These are phyloP conservation scores for Geranium rotundifolium DNA, from an alignment of 345 rosid species.

Conservation along the genomic window DNA sequence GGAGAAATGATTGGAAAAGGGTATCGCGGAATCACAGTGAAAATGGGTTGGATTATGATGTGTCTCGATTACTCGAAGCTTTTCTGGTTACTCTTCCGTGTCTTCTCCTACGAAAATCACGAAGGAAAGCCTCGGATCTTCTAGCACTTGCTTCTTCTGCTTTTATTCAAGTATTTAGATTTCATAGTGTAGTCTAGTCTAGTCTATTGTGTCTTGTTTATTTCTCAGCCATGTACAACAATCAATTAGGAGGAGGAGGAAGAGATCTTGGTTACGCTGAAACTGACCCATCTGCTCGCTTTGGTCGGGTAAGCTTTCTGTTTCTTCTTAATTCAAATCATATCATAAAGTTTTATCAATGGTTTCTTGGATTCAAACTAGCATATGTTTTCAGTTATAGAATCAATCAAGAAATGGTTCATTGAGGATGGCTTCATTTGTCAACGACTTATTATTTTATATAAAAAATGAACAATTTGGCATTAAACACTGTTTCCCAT, in stretches of 20 bases:
- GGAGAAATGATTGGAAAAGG: constrained; percentile 54
- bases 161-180: background rate
- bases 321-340: background rate
- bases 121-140: constrained; percentile 81
- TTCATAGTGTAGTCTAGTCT: too few relatives aligned
- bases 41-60: constrained; percentile 70
- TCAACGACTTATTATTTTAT: background rate
- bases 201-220: background rate
- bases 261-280: constrained; percentile 46
- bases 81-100: constrained; percentile 62
- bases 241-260: constrained; percentile 18
- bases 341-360: too few relatives aligned
- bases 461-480: background rate
- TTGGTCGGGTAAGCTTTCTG: constrained; percentile 64
- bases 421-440: background rate
- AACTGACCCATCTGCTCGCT: constrained; percentile 81
- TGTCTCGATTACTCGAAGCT: constrained; percentile 61
- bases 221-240: constrained; percentile 33
- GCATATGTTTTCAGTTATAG: too few relatives aligned
- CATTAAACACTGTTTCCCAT: background rate
- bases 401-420: background rate
- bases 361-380: too few relatives aligned
- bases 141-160: constrained; percentile 23
- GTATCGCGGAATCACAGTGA: constrained; percentile 26
- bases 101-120: constrained; percentile 78